Evolutionary conservation across 345 rosid genomes (phyloP).

Genomic region (Brassica napus): DNA sequence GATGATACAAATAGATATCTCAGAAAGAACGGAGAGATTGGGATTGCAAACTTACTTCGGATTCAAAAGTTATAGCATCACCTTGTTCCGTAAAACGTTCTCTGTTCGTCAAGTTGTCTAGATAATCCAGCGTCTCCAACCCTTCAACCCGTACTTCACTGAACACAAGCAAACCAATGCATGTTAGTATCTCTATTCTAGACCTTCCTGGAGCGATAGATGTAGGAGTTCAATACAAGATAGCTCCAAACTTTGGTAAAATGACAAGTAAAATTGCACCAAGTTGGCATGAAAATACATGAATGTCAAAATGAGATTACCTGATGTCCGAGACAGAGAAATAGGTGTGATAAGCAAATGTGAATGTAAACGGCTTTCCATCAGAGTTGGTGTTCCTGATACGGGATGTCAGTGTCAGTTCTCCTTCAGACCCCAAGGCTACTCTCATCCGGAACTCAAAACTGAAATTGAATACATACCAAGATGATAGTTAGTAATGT

Average conservation of each 20-base stretch:
- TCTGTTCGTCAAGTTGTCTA: conserved; percentile 82
- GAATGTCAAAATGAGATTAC: conserved; percentile 40
- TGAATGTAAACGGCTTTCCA: conserved; percentile 85
- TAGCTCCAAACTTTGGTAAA: conserved; percentile 1
- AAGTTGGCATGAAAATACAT: neutral
- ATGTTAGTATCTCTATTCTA: neutral
- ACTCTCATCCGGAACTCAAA: conserved; percentile 90
- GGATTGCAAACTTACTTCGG: conserved; percentile 58
- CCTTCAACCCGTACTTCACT: conserved; percentile 99
- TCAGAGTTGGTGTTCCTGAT: conserved; percentile 77
- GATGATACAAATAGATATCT: conserved; percentile 6
- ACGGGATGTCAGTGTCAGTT: conserved; percentile 82
- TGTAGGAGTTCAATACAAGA: neutral
- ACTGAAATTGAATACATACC: conserved; percentile 44
- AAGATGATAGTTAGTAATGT: conserved; percentile 11
- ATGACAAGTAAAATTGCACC: neutral
- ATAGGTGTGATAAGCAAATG: conserved; percentile 95
- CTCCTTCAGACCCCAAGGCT: conserved; percentile 78
- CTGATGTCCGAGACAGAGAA: conserved; percentile 95
- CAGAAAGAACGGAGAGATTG: conserved; percentile 1
- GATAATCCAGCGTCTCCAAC: conserved; percentile 87
- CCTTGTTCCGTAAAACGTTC: conserved; percentile 92
- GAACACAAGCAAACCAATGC: conserved; percentile 35
- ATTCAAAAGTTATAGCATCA: conserved; percentile 92
- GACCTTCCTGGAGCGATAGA: neutral